Conservation (phyloP, 192 early-diverging fungal genomes). For the Entophlyctis luteolus region DNA sequence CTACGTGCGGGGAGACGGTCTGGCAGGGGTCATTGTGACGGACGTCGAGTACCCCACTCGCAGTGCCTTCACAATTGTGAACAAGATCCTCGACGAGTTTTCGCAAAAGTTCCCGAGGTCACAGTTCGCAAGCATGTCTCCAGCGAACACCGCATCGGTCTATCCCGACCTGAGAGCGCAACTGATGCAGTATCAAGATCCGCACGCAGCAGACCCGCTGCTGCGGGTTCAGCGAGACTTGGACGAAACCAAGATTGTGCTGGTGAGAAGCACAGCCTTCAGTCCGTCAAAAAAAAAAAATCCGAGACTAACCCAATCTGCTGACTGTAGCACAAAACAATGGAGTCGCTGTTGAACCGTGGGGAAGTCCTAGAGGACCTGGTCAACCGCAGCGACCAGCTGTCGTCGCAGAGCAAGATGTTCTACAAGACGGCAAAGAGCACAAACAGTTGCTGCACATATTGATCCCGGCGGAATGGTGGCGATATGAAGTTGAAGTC, state of each 20-base stretch:
- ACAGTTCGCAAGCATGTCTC: slow-evolving; percentile 45
- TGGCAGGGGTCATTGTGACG: slow-evolving; percentile 73
- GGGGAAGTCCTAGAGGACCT: slow-evolving; percentile 86
- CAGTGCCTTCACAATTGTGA: slow-evolving; percentile 79
- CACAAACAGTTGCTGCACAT: slow-evolving; percentile 19
- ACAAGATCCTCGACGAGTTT: slow-evolving; percentile 87
- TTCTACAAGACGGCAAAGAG: slow-evolving; percentile 94
- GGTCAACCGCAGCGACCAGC: slow-evolving; percentile 73
- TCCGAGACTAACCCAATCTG: neutral
- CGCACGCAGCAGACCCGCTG: slow-evolving; percentile 84
- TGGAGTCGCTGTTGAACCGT: slow-evolving; percentile 82
- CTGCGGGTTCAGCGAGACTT: slow-evolving; percentile 91
- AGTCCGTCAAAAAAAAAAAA: neutral
- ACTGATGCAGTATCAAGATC: slow-evolving; percentile 83
- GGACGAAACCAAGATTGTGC: slow-evolving; percentile 92
- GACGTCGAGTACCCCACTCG: slow-evolving; percentile 87
- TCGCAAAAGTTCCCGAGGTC: slow-evolving; percentile 51
- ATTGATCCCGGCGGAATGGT: neutral
- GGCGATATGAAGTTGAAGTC: neutral
- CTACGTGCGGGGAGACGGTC: slow-evolving; percentile 65
- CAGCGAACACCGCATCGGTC: slow-evolving; percentile 30
- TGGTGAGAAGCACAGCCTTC: slow-evolving; percentile 48
- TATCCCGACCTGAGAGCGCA: slow-evolving; percentile 74
- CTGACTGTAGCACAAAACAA: slow-evolving; percentile 74
- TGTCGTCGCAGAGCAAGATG: slow-evolving; percentile 87